phyloP scores from a whole-genome alignment of 2,329 filamentous ascomycete species.

The Stagonosporopsis tanaceti region DNA sequence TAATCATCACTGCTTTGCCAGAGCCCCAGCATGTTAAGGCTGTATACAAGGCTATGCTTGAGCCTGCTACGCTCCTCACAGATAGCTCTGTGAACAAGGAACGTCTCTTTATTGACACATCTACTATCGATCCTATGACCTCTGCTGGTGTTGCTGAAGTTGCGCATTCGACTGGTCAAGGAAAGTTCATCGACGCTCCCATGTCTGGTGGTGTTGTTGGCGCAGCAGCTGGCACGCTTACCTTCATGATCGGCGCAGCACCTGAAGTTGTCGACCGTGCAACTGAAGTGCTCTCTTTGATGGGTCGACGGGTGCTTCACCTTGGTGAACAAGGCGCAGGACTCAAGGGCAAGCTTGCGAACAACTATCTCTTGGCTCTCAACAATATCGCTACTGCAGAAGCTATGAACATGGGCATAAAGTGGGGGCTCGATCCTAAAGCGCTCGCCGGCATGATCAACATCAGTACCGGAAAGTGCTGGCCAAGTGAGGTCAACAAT shows the following conservation, averaged over 20 bases:
- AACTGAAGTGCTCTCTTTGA: slow-evolving; percentile 74
- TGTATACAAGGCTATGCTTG: slow-evolving; percentile 80
- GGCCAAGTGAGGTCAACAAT: slow-evolving; percentile 96
- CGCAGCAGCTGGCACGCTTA: slow-evolving; percentile 84
- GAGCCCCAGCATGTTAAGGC: slow-evolving; percentile 86
- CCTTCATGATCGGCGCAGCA: slow-evolving; percentile 90
- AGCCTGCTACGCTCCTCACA: slow-evolving; percentile 61
- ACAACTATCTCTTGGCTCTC: slow-evolving; percentile 94
- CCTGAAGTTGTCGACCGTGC: slow-evolving; percentile 68
- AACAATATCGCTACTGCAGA: slow-evolving; percentile 82
- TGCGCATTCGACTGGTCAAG: slow-evolving; percentile 71
- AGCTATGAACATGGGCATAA: slow-evolving; percentile 71
- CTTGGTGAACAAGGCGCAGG: slow-evolving; percentile 86
- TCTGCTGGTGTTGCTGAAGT: slow-evolving; percentile 78
- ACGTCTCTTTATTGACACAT: slow-evolving; percentile 92
- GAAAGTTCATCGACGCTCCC: slow-evolving; percentile 88
- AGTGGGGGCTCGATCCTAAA: slow-evolving; percentile 69
- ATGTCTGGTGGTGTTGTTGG: slow-evolving; percentile 98
- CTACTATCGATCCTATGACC: slow-evolving; percentile 90
- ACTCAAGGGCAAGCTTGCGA: slow-evolving; percentile 90
- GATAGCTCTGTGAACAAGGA: slow-evolving; percentile 60
- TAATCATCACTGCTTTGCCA: slow-evolving; percentile 86
- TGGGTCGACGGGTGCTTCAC: slow-evolving; percentile 88
- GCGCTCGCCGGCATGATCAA: slow-evolving; percentile 88
- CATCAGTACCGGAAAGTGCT: slow-evolving; percentile 91